Evolutionary conservation across 352 stramenopile species (phyloP).

Genomic region (Thraustotheca clavata): DNA sequence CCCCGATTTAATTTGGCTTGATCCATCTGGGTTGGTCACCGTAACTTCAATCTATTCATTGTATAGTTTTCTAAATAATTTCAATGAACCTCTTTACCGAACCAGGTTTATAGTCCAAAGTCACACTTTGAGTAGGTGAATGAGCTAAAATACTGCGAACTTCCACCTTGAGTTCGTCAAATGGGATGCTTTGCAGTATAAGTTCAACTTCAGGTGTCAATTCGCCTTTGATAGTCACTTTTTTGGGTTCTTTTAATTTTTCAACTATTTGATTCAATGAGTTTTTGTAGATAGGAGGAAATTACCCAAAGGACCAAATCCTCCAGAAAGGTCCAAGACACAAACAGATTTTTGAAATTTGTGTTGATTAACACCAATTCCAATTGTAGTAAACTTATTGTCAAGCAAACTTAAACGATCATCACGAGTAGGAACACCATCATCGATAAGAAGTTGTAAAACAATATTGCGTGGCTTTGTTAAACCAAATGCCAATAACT

Average conservation of each 20-base stretch:
- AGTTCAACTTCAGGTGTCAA: constrained; percentile 17
- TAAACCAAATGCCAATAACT: constrained; percentile 17
- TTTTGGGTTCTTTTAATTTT: constrained; percentile 11
- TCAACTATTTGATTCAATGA: background rate
- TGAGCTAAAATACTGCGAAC: constrained; percentile 14
- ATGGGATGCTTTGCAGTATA: constrained; percentile 19
- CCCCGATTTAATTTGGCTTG: constrained; percentile 22
- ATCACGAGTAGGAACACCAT: constrained; percentile 13
- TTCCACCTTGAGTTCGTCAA: constrained; percentile 23
- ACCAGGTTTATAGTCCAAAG: constrained; percentile 20
- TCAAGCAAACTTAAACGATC: constrained; percentile 12
- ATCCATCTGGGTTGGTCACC: constrained; percentile 21
- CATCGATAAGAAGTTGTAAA: constrained; percentile 16
- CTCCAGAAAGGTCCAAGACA: constrained; percentile 18
- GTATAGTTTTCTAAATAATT: background rate
- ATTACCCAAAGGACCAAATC: constrained; percentile 15
- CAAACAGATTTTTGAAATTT: constrained; percentile 22
- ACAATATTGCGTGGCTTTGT: constrained; percentile 16
- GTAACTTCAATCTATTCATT: constrained; percentile 18
- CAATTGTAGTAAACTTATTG: constrained; percentile 12
- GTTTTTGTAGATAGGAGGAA: background rate
- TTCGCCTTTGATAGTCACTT: constrained; percentile 9
- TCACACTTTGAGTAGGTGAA: background rate
- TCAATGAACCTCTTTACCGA: constrained; percentile 4
- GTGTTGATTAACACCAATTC: background rate